Percentiles rank a stretch among this genome's conserved stretches.
These are phyloP conservation scores for Annulohypoxylon stygium DNA, from an alignment of 495 filamentous ascomycete genomes.

Conservation along the genomic window DNA sequence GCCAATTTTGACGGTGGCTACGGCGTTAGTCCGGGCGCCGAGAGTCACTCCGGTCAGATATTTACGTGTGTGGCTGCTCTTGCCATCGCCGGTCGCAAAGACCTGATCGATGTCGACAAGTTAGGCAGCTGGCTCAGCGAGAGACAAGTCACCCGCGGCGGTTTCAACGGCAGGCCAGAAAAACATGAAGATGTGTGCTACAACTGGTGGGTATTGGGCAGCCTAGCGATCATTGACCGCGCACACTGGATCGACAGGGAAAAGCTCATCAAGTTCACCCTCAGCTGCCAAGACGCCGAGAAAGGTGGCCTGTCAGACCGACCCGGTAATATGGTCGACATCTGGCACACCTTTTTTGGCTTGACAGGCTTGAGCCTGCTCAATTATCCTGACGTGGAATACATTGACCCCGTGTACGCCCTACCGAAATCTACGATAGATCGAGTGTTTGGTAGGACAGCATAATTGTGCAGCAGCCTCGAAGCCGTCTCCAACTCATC, in stretches of 20 bases:
- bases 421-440: constrained; percentile 77
- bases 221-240: constrained; percentile 87
- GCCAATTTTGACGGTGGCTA: constrained; percentile 95
- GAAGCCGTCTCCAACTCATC: background rate
- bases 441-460: constrained; percentile 61
- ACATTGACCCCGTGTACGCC: constrained; percentile 91
- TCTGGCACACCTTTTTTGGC: constrained; percentile 94
- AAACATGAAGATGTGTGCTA: constrained; percentile 98
- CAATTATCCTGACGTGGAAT: constrained; percentile 76
- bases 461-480: constrained; percentile 36
- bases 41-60: constrained; percentile 93
- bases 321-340: constrained; percentile 94
- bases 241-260: constrained; percentile 91
- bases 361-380: constrained; percentile 89
- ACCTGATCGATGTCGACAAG: constrained; percentile 84
- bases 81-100: constrained; percentile 82
- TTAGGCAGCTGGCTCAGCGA: constrained; percentile 93
- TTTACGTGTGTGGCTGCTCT: constrained; percentile 95
- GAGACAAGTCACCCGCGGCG: constrained; percentile 86
- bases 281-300: constrained; percentile 88
- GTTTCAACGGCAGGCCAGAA: constrained; percentile 93
- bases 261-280: constrained; percentile 82
- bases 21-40: constrained; percentile 86
- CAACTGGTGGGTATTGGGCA: constrained; percentile 96
- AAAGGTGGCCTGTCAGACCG: constrained; percentile 89